A percentile compares a stretch with the other conserved stretches of the same genome.
Conservation (phyloP, 306 rosid species). For the Mucuna pruriens region DNA sequence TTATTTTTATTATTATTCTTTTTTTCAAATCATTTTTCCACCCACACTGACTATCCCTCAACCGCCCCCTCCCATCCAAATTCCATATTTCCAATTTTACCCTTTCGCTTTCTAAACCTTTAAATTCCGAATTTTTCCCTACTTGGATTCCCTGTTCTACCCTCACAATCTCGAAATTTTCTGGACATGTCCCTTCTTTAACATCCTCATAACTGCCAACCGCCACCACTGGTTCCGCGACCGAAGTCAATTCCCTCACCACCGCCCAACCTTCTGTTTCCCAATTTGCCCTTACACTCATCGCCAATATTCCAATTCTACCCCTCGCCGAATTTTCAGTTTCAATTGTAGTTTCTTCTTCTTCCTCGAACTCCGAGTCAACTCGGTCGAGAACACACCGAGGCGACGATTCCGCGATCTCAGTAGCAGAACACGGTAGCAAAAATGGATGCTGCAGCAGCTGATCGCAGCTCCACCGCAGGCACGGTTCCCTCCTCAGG, state of each 20-base stretch:
- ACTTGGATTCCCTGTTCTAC: neutral
- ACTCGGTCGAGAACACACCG: conserved; percentile 73
- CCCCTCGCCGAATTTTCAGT: conserved; percentile 21
- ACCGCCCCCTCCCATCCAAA: conserved; percentile 11
- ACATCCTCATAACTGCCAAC: conserved; percentile 21
- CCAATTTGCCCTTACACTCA: conserved; percentile 52
- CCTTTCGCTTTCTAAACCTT: neutral
- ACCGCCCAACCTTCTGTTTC: conserved; percentile 60
- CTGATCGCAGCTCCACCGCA: conserved; percentile 74
- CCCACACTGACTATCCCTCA: conserved; percentile 25
- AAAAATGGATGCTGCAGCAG: conserved; percentile 75
- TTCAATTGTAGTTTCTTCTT: conserved; percentile 2
- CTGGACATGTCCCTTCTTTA: conserved; percentile 28
- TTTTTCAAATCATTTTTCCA: neutral
- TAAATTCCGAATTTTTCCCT: conserved; percentile 22
- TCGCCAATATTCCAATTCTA: conserved; percentile 52
- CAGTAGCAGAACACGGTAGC: conserved; percentile 13
- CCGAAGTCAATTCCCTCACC: conserved; percentile 44
- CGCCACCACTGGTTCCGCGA: conserved; percentile 8
- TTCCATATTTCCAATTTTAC: conserved; percentile 25
- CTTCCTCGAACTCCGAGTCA: conserved; percentile 33
- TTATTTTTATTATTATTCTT: neutral
- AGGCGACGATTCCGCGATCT: conserved; percentile 55
- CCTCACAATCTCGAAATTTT: conserved; percentile 25
- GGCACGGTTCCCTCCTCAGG: conserved; percentile 47